Evolutionary conservation across 352 stramenopile genomes (phyloP).

Genomic region (Thraustochytrium sp.): DNA sequence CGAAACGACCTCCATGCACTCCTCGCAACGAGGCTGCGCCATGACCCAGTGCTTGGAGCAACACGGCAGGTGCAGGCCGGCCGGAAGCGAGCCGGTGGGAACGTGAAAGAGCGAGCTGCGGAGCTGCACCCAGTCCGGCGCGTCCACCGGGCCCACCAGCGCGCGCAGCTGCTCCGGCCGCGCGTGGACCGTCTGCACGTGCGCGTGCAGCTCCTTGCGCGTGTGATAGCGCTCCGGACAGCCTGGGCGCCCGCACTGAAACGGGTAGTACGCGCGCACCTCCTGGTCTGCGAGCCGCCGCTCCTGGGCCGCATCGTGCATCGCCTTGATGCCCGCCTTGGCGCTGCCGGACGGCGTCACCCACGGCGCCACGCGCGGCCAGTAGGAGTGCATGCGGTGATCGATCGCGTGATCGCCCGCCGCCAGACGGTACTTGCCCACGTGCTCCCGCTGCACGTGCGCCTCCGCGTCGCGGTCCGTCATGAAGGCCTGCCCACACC

Average conservation of each 20-base stretch:
- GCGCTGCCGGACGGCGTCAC: not conserved
- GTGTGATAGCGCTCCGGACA: conserved; percentile 20
- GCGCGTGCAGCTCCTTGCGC: conserved; percentile 9
- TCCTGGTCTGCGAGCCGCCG: not conserved
- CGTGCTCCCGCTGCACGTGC: not conserved
- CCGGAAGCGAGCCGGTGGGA: not conserved
- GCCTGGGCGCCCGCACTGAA: not conserved
- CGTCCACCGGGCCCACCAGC: not conserved
- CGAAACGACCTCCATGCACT: conserved; percentile 1
- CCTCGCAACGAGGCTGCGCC: not conserved
- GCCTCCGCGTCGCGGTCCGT: not conserved
- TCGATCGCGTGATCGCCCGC: not conserved
- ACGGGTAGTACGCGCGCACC: not conserved
- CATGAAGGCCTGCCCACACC: conserved; percentile 17
- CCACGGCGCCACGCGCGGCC: conserved; percentile 1
- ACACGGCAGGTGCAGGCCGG: not conserved
- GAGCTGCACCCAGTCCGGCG: not conserved
- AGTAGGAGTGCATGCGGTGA: conserved; percentile 33
- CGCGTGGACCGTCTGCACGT: conserved; percentile 11
- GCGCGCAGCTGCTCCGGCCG: not conserved
- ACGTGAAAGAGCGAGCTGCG: not conserved
- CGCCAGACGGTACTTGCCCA: conserved; percentile 5
- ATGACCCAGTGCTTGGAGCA: conserved; percentile 43
- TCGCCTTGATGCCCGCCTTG: not conserved
- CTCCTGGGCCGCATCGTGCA: not conserved